Conservation (phyloP, 345 rosid genomes). For the Raphanus sativus region DNA sequence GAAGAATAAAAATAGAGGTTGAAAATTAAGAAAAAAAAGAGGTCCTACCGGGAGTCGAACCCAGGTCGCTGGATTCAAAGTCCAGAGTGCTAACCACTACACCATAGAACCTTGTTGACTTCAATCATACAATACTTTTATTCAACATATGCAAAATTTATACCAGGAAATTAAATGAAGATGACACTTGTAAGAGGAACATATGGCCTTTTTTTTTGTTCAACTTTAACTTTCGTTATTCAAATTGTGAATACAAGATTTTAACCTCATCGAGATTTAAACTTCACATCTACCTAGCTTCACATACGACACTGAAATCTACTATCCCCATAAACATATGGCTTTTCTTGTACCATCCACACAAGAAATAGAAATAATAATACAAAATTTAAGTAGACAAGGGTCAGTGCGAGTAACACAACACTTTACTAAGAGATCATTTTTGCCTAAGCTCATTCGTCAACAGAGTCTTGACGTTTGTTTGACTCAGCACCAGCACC, state of each 20-base stretch:
- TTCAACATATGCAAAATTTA: background rate
- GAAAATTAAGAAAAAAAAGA: background rate
- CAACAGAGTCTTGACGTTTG: no score
- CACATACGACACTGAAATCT: no score
- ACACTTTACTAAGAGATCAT: no score
- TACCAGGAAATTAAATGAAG: background rate
- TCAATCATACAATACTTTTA: background rate
- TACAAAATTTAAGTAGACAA: background rate
- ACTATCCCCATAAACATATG: no score
- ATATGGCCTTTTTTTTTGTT: background rate
- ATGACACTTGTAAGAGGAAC: background rate
- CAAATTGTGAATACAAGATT: no score
- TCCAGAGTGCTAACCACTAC: slow-evolving; percentile 99
- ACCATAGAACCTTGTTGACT: slow-evolving; percentile 63
- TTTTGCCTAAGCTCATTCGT: no score
- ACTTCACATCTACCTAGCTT: no score
- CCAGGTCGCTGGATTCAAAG: slow-evolving; percentile 99
- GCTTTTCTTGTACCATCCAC: background rate
- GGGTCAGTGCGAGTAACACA: background rate
- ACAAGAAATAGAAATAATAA: no score
- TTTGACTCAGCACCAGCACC: no score
- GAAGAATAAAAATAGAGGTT: no score
- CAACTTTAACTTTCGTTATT: no score
- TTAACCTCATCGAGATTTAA: no score
- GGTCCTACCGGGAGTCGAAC: slow-evolving; percentile 99